Evolutionary conservation across 1,284 basidiomycete genomes (phyloP).

Genomic region (Puccinia horiana): DNA sequence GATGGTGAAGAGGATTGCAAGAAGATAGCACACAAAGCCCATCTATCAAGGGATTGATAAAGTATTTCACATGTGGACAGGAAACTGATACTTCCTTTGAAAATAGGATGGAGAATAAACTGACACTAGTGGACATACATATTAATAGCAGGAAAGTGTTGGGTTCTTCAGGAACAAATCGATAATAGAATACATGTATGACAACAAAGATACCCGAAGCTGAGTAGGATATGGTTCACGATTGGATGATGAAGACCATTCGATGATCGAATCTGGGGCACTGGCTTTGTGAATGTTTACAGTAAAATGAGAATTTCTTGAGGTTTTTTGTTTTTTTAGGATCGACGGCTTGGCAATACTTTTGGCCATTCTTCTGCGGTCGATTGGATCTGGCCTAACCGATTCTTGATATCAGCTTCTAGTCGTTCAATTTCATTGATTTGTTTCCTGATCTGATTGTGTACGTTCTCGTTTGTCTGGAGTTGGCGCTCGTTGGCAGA

Average conservation of each 20-base stretch:
- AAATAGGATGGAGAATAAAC: neutral
- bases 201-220: neutral
- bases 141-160: neutral
- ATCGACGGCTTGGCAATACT: neutral
- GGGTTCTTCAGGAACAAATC: neutral
- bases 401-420: slow-evolving; percentile 25
- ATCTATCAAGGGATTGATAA: too few relatives aligned
- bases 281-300: neutral
- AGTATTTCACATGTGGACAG: too few relatives aligned
- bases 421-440: slow-evolving; percentile 33
- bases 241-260: neutral
- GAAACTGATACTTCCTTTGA: too few relatives aligned
- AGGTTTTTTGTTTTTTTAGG: neutral
- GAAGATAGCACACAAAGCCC: too few relatives aligned
- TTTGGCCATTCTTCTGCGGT: slow-evolving; percentile 22
- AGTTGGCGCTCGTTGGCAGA: neutral
- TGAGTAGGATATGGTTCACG: neutral
- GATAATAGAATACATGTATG: neutral
- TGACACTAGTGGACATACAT: neutral
- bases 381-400: slow-evolving; percentile 17
- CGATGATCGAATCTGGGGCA: neutral
- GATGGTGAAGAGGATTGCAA: too few relatives aligned
- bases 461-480: slow-evolving; percentile 9
- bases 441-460: slow-evolving; percentile 31
- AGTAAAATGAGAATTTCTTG: neutral